Percentiles rank a stretch among this genome's conserved stretches.
These are phyloP conservation scores for Pseudocercospora vitis DNA, from an alignment of 2,329 filamentous ascomycete genomes.

Conservation along the genomic window DNA sequence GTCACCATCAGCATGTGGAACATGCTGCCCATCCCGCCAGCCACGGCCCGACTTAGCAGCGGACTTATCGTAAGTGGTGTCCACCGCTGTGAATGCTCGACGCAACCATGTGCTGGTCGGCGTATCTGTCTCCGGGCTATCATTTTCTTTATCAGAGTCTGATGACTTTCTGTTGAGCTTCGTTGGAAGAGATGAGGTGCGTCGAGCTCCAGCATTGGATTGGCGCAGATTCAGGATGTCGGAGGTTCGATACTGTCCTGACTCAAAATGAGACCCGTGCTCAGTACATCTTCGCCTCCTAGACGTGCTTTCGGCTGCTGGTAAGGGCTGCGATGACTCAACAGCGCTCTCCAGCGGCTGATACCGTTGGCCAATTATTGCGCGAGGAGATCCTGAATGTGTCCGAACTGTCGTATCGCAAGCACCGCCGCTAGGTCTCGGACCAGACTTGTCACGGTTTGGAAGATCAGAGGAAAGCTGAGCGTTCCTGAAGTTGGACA, in stretches of 20 bases:
- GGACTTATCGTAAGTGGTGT: background rate
- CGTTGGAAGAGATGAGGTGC: background rate
- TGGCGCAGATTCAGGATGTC: conserved; percentile 26
- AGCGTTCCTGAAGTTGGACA: too few relatives aligned
- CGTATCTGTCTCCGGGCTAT: conserved; percentile 20
- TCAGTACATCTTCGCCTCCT: background rate
- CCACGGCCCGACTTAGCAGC: background rate
- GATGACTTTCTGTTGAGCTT: background rate
- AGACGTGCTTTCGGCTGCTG: background rate
- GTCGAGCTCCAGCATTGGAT: background rate
- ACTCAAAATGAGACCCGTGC: background rate
- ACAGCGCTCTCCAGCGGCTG: background rate
- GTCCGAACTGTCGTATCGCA: too few relatives aligned
- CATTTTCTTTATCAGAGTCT: conserved; percentile 22
- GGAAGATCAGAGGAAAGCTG: too few relatives aligned
- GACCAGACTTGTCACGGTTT: too few relatives aligned
- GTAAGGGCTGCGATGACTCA: conserved; percentile 6
- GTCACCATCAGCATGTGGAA: too few relatives aligned
- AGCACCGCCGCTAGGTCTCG: too few relatives aligned
- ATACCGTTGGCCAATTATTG: background rate
- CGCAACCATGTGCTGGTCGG: conserved; percentile 27
- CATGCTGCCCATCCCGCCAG: too few relatives aligned
- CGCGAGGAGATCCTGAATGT: background rate
- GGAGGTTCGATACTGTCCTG: conserved; percentile 24
- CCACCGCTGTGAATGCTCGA: conserved; percentile 16